Evolutionary conservation across 1,284 basidiomycete species (phyloP).

Genomic region (Vanrija sp.): DNA sequence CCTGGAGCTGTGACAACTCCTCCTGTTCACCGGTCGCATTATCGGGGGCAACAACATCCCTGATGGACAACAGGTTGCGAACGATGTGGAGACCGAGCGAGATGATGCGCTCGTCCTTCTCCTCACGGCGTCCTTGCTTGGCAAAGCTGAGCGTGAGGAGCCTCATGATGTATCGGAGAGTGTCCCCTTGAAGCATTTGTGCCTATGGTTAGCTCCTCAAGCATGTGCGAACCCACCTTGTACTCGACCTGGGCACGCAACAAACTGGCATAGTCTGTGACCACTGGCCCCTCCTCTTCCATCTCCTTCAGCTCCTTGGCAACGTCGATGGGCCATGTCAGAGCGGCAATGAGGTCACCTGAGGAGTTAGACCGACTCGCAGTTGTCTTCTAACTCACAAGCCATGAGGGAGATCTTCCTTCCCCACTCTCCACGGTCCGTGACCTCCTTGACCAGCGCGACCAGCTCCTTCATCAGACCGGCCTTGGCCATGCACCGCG

Average conservation of each 20-base stretch:
- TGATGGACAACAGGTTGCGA: slow-evolving; percentile 84
- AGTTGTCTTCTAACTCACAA: slow-evolving; percentile 46
- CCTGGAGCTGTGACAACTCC: slow-evolving; percentile 69
- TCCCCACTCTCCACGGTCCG: slow-evolving; percentile 59
- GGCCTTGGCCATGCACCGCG: slow-evolving; percentile 80
- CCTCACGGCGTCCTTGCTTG: slow-evolving; percentile 59
- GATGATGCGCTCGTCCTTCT: slow-evolving; percentile 78
- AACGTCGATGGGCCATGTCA: slow-evolving; percentile 96
- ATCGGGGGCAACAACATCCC: slow-evolving; percentile 68
- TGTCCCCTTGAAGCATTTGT: slow-evolving; percentile 58
- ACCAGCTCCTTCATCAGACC: slow-evolving; percentile 82
- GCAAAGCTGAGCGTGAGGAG: slow-evolving; percentile 67
- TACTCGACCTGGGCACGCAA: slow-evolving; percentile 75
- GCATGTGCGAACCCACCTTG: slow-evolving; percentile 56
- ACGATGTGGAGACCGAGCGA: slow-evolving; percentile 83
- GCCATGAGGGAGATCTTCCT: slow-evolving; percentile 74
- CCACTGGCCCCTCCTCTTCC: slow-evolving; percentile 65
- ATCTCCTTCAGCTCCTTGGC: slow-evolving; percentile 86
- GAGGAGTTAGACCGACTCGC: not conserved
- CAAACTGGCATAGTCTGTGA: slow-evolving; percentile 81
- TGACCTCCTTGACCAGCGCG: slow-evolving; percentile 72
- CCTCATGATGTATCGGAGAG: slow-evolving; percentile 63
- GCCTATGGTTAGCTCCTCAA: slow-evolving; percentile 38
- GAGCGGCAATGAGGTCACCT: slow-evolving; percentile 81
- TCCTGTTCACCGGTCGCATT: slow-evolving; percentile 67